A percentile compares a stretch with the other conserved stretches of the same genome.
phyloP scores from a whole-genome alignment of 176 grass and related monocot genomes.

The Alloteropsis semialata region DNA sequence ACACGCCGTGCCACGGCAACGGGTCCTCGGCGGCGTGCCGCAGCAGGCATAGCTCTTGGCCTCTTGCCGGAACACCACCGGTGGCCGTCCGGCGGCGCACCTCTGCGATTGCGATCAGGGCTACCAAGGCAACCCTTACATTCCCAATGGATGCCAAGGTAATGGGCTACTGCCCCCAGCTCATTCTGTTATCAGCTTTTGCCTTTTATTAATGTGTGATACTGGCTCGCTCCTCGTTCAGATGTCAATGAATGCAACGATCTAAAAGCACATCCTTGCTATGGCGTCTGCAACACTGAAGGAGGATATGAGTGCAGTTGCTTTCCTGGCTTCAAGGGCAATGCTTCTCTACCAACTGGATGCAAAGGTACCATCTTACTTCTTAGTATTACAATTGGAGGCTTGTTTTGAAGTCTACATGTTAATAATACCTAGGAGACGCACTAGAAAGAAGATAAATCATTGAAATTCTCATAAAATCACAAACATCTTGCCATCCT shows the following conservation, averaged over 20 bases:
- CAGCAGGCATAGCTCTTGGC: constrained; percentile 35
- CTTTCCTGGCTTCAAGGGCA: background rate
- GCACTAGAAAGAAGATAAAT: no score
- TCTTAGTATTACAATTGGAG: no score
- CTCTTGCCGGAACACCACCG: constrained; percentile 9
- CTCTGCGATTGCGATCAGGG: constrained; percentile 29
- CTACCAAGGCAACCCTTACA: constrained; percentile 49
- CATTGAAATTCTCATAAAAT: no score
- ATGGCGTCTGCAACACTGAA: background rate
- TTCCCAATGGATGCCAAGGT: constrained; percentile 39
- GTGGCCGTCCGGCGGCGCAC: background rate
- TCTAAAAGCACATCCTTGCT: constrained; percentile 12
- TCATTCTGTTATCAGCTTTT: background rate
- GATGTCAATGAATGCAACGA: constrained; percentile 27
- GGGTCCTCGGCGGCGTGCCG: constrained; percentile 8
- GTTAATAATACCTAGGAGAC: no score
- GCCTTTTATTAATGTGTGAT: background rate
- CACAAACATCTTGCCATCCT: no score
- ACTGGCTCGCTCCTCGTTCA: background rate
- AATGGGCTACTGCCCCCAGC: background rate
- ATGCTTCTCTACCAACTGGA: constrained; percentile 14
- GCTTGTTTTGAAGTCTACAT: no score
- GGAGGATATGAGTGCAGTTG: constrained; percentile 23
- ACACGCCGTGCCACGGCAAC: constrained; percentile 1
- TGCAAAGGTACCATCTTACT: background rate